phyloP scores from a whole-genome alignment of 148 eudicot genomes.

The Talinum fruticosum region DNA sequence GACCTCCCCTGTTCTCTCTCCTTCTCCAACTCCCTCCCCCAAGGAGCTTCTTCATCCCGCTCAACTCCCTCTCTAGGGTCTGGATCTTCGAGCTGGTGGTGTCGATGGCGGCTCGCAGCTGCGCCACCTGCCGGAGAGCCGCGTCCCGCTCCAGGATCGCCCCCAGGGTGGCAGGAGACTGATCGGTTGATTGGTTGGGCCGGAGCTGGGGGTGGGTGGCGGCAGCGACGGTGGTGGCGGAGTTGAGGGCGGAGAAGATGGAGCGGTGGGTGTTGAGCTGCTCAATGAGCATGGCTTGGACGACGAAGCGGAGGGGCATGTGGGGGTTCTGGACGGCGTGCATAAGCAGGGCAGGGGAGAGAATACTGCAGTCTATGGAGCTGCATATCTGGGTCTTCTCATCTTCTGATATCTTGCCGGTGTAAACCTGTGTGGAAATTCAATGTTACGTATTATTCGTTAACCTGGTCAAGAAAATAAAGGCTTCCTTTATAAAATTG shows the following conservation, averaged over 20 bases:
- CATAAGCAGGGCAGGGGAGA: conserved; percentile 57
- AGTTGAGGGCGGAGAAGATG: conserved; percentile 36
- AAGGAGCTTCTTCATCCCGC: conserved; percentile 47
- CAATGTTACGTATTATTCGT: no score
- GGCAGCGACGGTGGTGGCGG: background rate
- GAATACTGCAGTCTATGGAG: conserved; percentile 66
- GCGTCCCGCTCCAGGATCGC: conserved; percentile 71
- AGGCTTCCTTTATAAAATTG: no score
- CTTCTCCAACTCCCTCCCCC: conserved; percentile 18
- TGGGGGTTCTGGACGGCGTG: conserved; percentile 85
- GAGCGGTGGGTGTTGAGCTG: conserved; percentile 84
- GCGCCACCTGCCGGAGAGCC: conserved; percentile 57
- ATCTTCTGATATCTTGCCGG: conserved; percentile 51
- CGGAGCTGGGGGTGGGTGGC: conserved; percentile 11
- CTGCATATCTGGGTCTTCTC: conserved; percentile 62
- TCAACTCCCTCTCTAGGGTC: conserved; percentile 60
- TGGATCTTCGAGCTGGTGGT: conserved; percentile 57
- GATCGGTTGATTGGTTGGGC: background rate
- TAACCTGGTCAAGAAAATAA: no score
- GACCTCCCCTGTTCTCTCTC: conserved; percentile 35
- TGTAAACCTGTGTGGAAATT: conserved; percentile 42
- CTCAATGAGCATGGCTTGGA: conserved; percentile 87
- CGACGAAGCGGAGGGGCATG: conserved; percentile 72
- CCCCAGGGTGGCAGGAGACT: conserved; percentile 52
- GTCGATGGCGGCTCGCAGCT: conserved; percentile 52